phyloP scores from a whole-genome alignment of 176 grass and related monocot species.

The Puccinellia tenuiflora region DNA sequence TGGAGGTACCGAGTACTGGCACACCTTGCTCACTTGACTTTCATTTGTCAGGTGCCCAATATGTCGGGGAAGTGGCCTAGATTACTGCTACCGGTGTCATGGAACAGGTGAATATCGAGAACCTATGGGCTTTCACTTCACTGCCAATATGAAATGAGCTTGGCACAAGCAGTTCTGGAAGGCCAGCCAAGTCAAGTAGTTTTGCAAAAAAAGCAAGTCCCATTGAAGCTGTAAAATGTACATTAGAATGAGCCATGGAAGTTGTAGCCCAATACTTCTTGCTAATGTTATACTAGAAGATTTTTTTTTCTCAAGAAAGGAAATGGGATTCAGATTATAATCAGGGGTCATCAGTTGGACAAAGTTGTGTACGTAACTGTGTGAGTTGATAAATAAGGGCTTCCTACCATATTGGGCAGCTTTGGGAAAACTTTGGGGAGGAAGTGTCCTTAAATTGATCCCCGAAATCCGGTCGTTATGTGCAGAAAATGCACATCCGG shows the following conservation, averaged over 20 bases:
- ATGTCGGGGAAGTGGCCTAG: slow-evolving; percentile 66
- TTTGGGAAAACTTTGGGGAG: too few species aligned
- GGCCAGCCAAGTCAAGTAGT: not conserved
- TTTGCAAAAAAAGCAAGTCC: not conserved
- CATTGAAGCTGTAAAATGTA: not conserved
- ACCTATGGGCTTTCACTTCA: slow-evolving; percentile 79
- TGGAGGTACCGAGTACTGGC: not conserved
- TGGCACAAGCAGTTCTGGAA: not conserved
- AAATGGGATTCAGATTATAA: not conserved
- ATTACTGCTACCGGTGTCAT: slow-evolving; percentile 57
- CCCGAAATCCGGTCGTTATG: too few species aligned
- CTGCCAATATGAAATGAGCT: slow-evolving; percentile 15
- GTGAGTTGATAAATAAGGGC: not conserved
- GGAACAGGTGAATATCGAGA: slow-evolving; percentile 73
- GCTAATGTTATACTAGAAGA: not conserved
- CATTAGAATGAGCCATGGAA: not conserved
- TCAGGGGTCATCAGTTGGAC: not conserved
- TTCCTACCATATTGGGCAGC: not conserved
- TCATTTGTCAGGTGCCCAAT: slow-evolving; percentile 48
- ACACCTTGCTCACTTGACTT: not conserved
- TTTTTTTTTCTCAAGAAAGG: not conserved
- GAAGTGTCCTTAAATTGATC: too few species aligned
- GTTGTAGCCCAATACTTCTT: not conserved
- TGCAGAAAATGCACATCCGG: too few species aligned
- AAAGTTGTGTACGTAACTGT: not conserved